Evolutionary conservation across 345 rosid species (phyloP).

Genomic region (Acer yangbiense): DNA sequence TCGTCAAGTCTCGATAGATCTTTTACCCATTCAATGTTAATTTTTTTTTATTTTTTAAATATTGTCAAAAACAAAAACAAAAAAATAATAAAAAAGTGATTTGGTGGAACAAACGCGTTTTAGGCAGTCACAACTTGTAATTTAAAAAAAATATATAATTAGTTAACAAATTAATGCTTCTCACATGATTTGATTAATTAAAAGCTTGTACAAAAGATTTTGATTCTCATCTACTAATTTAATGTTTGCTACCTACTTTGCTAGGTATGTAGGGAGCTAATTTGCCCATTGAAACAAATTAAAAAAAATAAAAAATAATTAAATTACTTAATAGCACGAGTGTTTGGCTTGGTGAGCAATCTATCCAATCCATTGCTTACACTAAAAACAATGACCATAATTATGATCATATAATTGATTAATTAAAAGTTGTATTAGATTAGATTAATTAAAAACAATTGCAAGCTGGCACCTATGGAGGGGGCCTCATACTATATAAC

Average conservation of each 20-base stretch:
- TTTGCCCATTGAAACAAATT: neutral
- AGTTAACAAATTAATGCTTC: neutral
- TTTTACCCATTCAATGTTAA: too few species aligned
- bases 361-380: slow-evolving; percentile 46
- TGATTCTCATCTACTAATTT: slow-evolving; percentile 7
- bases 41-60: too few species aligned
- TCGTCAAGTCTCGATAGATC: too few species aligned
- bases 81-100: slow-evolving; percentile 18
- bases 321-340: slow-evolving; percentile 29
- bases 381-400: slow-evolving; percentile 23
- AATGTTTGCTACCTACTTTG: slow-evolving; percentile 25
- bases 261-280: slow-evolving; percentile 25
- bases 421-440: slow-evolving; percentile 7
- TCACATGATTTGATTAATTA: slow-evolving; percentile 19
- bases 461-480: slow-evolving; percentile 17
- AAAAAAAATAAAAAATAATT: neutral
- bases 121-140: slow-evolving; percentile 16
- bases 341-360: slow-evolving; percentile 32
- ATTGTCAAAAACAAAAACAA: neutral
- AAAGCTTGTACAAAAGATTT: neutral
- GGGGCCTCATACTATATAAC: neutral
- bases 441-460: neutral
- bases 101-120: slow-evolving; percentile 42
- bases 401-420: slow-evolving; percentile 7
- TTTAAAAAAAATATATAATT: slow-evolving; percentile 17